A percentile compares a stretch with the other conserved stretches of the same genome.
phyloP scores from a whole-genome alignment of 495 filamentous ascomycete genomes.

The Penicillium ucsense region DNA sequence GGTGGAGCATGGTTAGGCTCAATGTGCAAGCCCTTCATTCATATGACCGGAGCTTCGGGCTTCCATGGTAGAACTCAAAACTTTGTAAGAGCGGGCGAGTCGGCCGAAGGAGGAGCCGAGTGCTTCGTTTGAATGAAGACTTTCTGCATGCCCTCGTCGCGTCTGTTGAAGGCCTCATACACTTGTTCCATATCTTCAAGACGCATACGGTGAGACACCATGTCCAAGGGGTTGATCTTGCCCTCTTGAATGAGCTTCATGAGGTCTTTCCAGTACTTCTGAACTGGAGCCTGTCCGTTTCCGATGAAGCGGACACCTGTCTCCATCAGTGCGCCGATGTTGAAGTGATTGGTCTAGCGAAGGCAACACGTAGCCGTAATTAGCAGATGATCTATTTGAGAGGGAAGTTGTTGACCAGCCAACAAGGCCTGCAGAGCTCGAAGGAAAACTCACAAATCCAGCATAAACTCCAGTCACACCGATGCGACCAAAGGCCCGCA shows the following conservation, averaged over 20 bases:
- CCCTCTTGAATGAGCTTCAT: conserved; percentile 57
- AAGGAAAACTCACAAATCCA: conserved; percentile 52
- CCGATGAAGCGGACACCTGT: conserved; percentile 11
- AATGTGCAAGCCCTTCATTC: too few relatives aligned
- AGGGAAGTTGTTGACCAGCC: too few relatives aligned
- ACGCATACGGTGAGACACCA: conserved; percentile 66
- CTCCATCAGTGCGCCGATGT: conserved; percentile 80
- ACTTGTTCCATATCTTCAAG: conserved; percentile 61
- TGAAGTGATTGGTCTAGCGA: conserved; percentile 67
- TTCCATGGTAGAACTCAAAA: not conserved
- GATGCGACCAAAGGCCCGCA: conserved; percentile 63
- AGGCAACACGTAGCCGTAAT: not conserved
- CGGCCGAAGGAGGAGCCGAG: conserved; percentile 44
- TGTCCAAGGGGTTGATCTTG: conserved; percentile 68
- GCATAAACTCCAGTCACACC: conserved; percentile 78
- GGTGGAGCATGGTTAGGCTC: too few relatives aligned
- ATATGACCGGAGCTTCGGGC: too few relatives aligned
- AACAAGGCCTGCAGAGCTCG: not conserved
- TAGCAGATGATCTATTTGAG: too few relatives aligned
- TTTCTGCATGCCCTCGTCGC: conserved; percentile 62
- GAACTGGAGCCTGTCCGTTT: conserved; percentile 1
- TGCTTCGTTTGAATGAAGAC: conserved; percentile 60
- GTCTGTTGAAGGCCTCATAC: conserved; percentile 47
- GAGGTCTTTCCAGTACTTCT: conserved; percentile 7
- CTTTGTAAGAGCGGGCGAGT: conserved; percentile 42